Conservation (phyloP, 2,329 filamentous ascomycete genomes). For the Nigrograna mackinnonii region DNA sequence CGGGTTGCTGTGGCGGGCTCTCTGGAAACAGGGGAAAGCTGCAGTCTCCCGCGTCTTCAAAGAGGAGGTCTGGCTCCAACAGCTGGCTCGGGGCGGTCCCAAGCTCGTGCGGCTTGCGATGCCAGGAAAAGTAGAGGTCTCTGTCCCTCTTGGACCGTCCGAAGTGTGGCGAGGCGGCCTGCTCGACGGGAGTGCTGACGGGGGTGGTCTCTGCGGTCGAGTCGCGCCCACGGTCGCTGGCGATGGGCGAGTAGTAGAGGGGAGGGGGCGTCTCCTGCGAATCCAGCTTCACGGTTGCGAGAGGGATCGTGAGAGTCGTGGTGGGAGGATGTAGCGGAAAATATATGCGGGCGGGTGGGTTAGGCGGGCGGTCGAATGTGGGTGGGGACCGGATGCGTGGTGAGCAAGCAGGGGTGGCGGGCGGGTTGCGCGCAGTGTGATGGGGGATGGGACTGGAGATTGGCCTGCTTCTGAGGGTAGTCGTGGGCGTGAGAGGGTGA, state of each 20-base stretch:
- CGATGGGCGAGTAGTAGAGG: slow-evolving; percentile 55
- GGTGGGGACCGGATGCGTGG: no score
- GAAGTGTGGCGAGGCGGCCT: slow-evolving; percentile 44
- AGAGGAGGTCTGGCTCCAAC: slow-evolving; percentile 40
- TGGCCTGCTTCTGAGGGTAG: no score
- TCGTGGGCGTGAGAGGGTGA: no score
- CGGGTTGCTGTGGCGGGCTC: slow-evolving; percentile 23
- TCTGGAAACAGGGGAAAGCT: slow-evolving; percentile 44
- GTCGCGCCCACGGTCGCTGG: slow-evolving; percentile 51
- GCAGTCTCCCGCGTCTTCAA: slow-evolving; percentile 46
- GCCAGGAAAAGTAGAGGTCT: slow-evolving; percentile 48
- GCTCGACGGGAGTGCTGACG: slow-evolving; percentile 45
- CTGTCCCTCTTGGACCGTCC: slow-evolving; percentile 47
- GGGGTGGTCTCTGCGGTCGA: slow-evolving; percentile 58
- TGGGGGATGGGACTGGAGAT: slow-evolving; percentile 1
- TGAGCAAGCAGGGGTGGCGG: not conserved
- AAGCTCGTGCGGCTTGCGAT: slow-evolving; percentile 44
- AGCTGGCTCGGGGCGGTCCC: slow-evolving; percentile 26
- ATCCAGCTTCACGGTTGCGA: slow-evolving; percentile 55
- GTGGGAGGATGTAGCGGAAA: no score
- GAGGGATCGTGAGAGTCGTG: slow-evolving; percentile 4
- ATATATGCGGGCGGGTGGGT: slow-evolving; percentile 6
- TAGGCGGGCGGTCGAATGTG: slow-evolving; percentile 8
- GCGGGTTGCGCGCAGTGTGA: not conserved
- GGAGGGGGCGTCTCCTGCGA: slow-evolving; percentile 56